A percentile compares a stretch with the other conserved stretches of the same genome.
phyloP scores from a whole-genome alignment of 2,329 filamentous ascomycete genomes.

The Pestalotiopsis sp. region DNA sequence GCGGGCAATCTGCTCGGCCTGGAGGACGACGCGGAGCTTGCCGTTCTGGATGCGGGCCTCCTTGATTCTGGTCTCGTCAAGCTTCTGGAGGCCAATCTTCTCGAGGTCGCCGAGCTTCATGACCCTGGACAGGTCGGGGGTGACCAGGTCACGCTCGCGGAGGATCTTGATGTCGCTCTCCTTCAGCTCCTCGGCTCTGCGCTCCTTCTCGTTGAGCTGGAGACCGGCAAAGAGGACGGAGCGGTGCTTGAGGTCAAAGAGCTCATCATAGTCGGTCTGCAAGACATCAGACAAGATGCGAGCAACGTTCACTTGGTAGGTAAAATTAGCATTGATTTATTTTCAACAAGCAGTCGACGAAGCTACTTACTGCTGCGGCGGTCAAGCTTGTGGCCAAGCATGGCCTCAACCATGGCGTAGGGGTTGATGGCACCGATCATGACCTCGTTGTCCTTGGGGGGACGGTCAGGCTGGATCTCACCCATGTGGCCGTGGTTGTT shows the following conservation, averaged over 20 bases:
- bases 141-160: conserved; percentile 40
- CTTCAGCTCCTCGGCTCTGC: conserved; percentile 35
- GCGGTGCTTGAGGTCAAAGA: conserved; percentile 44
- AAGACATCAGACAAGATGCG: conserved; percentile 40
- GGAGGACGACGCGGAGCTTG: conserved; percentile 41
- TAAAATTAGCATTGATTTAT: neutral
- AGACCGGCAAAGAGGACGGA: conserved; percentile 44
- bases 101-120: conserved; percentile 37
- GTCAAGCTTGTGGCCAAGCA: conserved; percentile 42
- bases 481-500: conserved; percentile 14
- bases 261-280: conserved; percentile 47
- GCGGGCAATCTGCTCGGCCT: conserved; percentile 33
- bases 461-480: conserved; percentile 32
- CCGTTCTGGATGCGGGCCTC: conserved; percentile 43
- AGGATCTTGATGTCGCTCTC: conserved; percentile 42
- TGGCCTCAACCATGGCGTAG: conserved; percentile 43
- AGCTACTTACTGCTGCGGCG: conserved; percentile 25
- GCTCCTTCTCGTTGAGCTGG: conserved; percentile 38
- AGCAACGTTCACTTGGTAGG: conserved; percentile 22
- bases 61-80: conserved; percentile 37
- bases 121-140: conserved; percentile 42
- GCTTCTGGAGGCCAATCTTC: conserved; percentile 38
- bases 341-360: neutral
- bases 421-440: conserved; percentile 42
- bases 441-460: conserved; percentile 34